phyloP scores from a whole-genome alignment of 306 rosid genomes.

The Notholithocarpus densiflorus region DNA sequence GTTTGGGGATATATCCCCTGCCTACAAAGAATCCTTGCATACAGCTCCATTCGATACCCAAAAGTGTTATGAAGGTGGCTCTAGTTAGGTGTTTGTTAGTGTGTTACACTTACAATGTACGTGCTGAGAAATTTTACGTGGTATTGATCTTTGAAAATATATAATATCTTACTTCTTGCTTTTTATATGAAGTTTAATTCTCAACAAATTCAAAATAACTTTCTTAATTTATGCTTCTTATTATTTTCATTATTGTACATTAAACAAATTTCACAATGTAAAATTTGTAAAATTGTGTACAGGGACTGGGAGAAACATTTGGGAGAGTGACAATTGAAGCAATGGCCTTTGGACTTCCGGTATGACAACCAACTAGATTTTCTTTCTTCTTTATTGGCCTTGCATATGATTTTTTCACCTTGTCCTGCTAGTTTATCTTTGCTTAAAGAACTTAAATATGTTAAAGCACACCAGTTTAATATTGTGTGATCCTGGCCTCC shows the following conservation, averaged over 20 bases:
- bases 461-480: not conserved
- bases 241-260: not conserved
- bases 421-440: not conserved
- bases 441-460: not conserved
- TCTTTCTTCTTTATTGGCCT: not conserved
- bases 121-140: not conserved
- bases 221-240: not conserved
- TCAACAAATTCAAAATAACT: not conserved
- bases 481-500: not conserved
- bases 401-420: not conserved
- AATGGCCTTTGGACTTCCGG: conserved; percentile 97
- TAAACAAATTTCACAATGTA: conserved; percentile 9
- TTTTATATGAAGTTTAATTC: not conserved
- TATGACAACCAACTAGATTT: conserved; percentile 35
- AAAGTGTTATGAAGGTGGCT: not conserved
- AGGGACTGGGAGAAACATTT: conserved; percentile 95
- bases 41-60: not conserved
- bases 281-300: conserved; percentile 32
- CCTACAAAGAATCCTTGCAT: not conserved
- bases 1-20: not conserved
- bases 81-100: not conserved
- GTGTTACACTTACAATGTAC: not conserved
- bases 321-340: conserved; percentile 96
- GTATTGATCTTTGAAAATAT: not conserved
- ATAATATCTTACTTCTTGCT: not conserved